A percentile compares a stretch with the other conserved stretches of the same genome.
phyloP scores from a whole-genome alignment of 2,329 filamentous ascomycete genomes.

The Beauveria sp. region DNA sequence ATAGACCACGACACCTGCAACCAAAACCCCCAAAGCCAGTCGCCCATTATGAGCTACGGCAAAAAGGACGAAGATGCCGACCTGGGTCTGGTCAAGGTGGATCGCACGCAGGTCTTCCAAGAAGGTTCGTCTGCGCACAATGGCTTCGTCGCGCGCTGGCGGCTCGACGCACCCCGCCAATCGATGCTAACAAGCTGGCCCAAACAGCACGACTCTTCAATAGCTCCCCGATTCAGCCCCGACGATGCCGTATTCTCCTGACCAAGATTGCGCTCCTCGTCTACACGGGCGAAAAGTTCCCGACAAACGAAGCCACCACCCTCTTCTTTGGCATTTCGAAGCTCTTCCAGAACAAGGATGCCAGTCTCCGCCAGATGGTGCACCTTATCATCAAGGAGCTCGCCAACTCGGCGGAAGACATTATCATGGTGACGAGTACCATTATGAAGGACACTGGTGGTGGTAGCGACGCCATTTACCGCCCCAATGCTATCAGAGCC shows the following conservation, averaged over 20 bases:
- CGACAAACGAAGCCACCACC: conserved; percentile 91
- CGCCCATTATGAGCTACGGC: conserved; percentile 80
- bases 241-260: conserved; percentile 93
- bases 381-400: conserved; percentile 98
- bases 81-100: conserved; percentile 88
- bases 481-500: conserved; percentile 91
- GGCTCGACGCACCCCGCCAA: conserved; percentile 18
- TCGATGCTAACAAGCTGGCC: conserved; percentile 27
- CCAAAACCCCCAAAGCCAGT: conserved; percentile 25
- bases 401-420: conserved; percentile 90
- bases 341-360: conserved; percentile 99
- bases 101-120: conserved; percentile 96
- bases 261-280: conserved; percentile 96
- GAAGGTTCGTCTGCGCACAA: conserved; percentile 61
- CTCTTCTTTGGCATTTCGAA: conserved; percentile 99
- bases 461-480: conserved; percentile 86
- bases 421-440: conserved; percentile 98
- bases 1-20: conserved; percentile 28
- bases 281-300: conserved; percentile 95
- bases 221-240: conserved; percentile 89
- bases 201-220: conserved; percentile 88
- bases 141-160: conserved; percentile 12
- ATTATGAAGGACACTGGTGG: conserved; percentile 99
- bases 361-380: conserved; percentile 95
- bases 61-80: conserved; percentile 99